A percentile compares a stretch with the other conserved stretches of the same genome.
phyloP scores from a whole-genome alignment of 176 grass and related monocot genomes.

The maize (Zea mays) region DNA sequence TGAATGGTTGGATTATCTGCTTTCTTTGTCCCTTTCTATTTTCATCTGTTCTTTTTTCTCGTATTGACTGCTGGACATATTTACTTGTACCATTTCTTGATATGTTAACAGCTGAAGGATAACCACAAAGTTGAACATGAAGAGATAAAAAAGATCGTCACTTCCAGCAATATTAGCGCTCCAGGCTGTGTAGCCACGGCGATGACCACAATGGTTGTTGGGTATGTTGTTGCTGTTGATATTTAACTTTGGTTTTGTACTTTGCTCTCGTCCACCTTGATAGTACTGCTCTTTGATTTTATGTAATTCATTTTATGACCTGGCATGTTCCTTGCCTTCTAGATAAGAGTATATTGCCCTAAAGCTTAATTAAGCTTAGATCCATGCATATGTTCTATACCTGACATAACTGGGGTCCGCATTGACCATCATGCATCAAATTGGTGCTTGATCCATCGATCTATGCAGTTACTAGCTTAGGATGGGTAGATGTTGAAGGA shows the following conservation, averaged over 20 bases:
- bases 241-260: not conserved
- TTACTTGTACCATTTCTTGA: constrained; percentile 4
- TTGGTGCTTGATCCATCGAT: not conserved
- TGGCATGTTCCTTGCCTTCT: constrained; percentile 15
- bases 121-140: constrained; percentile 63
- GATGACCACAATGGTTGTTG: constrained; percentile 62
- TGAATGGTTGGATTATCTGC: not conserved
- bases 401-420: not conserved
- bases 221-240: constrained; percentile 55
- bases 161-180: constrained; percentile 58
- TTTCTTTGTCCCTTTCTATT: not conserved
- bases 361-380: constrained; percentile 10
- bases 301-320: not conserved
- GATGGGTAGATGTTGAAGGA: not conserved
- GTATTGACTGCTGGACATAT: not conserved
- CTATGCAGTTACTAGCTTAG: not conserved
- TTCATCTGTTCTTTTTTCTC: not conserved
- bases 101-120: constrained; percentile 61
- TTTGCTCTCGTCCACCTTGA: not conserved
- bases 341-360: not conserved
- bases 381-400: not conserved
- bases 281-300: not conserved
- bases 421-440: not conserved
- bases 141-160: constrained; percentile 90
- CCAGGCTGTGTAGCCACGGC: constrained; percentile 72